phyloP scores from a whole-genome alignment of 2,329 filamentous ascomycete genomes.

The Sporothrix pseudoabietina region DNA sequence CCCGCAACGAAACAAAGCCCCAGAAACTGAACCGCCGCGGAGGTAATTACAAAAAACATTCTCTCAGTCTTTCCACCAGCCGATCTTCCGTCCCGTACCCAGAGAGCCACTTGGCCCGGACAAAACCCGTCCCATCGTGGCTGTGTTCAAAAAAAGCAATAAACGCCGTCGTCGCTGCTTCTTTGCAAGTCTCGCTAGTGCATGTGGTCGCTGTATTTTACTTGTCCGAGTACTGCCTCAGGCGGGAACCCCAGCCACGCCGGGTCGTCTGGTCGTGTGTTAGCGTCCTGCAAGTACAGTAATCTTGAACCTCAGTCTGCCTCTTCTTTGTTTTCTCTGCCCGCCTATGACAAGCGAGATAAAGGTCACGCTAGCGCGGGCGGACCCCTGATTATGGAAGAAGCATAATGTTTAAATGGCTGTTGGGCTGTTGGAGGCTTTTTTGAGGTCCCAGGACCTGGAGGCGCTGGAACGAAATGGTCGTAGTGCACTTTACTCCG shows the following conservation, averaged over 20 bases:
- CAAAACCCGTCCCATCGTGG: not conserved
- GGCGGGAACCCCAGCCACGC: slow-evolving; percentile 5
- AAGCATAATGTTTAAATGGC: slow-evolving; percentile 15
- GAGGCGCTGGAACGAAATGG: not conserved
- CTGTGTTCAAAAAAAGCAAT: not conserved
- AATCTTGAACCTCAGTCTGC: not conserved
- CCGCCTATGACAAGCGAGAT: not conserved
- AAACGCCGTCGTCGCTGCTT: not conserved
- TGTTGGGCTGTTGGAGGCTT: not conserved
- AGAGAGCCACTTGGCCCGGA: too few species aligned
- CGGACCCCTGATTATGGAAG: slow-evolving; percentile 17
- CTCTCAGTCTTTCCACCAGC: not conserved
- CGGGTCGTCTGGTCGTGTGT: not conserved
- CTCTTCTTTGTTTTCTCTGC: not conserved
- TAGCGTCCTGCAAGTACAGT: slow-evolving; percentile 1
- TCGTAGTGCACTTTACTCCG: not conserved
- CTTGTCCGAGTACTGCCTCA: not conserved
- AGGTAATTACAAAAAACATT: not conserved
- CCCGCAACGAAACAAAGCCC: not conserved
- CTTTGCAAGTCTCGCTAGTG: not conserved
- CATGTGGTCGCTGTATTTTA: not conserved
- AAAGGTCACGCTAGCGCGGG: slow-evolving; percentile 8
- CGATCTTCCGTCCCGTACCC: not conserved
- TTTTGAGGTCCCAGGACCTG: not conserved
- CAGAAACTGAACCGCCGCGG: not conserved